Percentiles rank a stretch among this genome's conserved stretches.
Evolutionary conservation across 768 basidiomycete species (phyloP).

Genomic region (Amanita rubescens): DNA sequence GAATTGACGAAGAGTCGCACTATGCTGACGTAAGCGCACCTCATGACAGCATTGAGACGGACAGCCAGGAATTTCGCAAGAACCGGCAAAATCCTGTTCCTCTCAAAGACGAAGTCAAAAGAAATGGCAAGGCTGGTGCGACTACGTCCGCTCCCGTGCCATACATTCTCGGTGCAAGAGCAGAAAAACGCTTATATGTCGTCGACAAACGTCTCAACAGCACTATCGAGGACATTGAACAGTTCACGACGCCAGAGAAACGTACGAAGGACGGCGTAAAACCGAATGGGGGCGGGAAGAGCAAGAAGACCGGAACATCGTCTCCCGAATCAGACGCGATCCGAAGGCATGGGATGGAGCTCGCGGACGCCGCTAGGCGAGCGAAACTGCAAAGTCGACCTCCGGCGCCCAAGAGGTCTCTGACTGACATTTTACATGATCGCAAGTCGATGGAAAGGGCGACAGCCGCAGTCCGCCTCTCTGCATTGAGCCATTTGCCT

Average conservation of each 20-base stretch:
- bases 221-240: not conserved
- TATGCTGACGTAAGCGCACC: not conserved
- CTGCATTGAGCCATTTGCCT: not conserved
- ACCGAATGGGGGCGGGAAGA: not conserved
- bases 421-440: not conserved
- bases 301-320: not conserved
- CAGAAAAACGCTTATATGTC: too few species aligned
- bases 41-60: not conserved
- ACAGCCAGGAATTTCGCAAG: too few species aligned
- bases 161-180: too few species aligned
- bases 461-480: not conserved
- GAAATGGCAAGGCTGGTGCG: not conserved
- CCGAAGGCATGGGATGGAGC: not conserved
- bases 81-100: not conserved
- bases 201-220: too few species aligned
- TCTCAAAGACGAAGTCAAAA: not conserved
- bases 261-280: not conserved
- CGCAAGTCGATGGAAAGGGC: not conserved
- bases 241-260: conserved; percentile 5
- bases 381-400: not conserved
- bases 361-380: not conserved
- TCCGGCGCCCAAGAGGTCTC: not conserved
- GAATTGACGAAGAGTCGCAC: not conserved
- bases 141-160: too few species aligned
- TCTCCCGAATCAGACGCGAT: not conserved